These are phyloP conservation scores for Diatrype stigma DNA, from an alignment of 2,329 filamentous ascomycete species.

Conservation along the genomic window DNA sequence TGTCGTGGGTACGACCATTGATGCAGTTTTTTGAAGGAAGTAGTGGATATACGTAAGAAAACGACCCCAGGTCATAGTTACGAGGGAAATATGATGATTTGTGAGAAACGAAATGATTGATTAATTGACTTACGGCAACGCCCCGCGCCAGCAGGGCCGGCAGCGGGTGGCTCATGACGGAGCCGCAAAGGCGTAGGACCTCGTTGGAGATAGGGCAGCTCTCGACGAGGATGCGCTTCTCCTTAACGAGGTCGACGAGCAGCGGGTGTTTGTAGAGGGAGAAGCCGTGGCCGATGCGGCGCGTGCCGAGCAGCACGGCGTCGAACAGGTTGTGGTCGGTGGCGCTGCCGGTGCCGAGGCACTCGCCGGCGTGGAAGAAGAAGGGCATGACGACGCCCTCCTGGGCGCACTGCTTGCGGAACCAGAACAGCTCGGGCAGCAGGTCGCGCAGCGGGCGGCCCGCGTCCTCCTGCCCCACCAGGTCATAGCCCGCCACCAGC, in stretches of 20 bases:
- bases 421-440: constrained; percentile 87
- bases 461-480: constrained; percentile 82
- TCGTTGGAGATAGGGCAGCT: constrained; percentile 91
- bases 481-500: constrained; percentile 80
- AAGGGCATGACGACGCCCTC: constrained; percentile 82
- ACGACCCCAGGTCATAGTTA: too few species aligned
- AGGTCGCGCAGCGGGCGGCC: constrained; percentile 73
- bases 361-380: constrained; percentile 94
- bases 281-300: constrained; percentile 86
- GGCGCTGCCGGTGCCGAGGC: constrained; percentile 70
- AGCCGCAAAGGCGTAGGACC: constrained; percentile 72
- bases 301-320: constrained; percentile 78
- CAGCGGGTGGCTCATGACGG: constrained; percentile 73
- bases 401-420: constrained; percentile 76
- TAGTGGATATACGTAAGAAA: too few species aligned
- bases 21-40: too few species aligned
- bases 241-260: constrained; percentile 81
- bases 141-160: constrained; percentile 81
- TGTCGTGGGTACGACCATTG: too few species aligned
- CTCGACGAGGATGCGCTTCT: constrained; percentile 83
- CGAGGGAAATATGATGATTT: too few species aligned
- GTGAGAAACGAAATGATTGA: too few species aligned
- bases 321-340: constrained; percentile 84
- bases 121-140: constrained; percentile 45
- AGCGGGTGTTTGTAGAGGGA: constrained; percentile 89